Base-by-base conservation (phyloP, 345 rosid genomes). In the Ricinus communis region DNA sequence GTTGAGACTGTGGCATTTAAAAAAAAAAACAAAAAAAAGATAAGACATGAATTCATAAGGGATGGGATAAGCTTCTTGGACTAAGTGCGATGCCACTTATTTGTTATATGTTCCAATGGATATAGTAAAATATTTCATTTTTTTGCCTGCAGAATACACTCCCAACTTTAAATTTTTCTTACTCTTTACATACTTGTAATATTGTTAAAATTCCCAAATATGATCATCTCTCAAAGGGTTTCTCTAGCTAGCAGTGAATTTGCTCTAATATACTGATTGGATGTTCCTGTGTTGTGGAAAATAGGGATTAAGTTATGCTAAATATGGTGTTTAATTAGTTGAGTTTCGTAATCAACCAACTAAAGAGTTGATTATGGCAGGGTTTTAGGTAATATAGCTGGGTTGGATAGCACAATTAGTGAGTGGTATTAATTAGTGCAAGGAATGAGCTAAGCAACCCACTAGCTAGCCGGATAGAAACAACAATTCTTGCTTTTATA, bases 21-120 rank as follows among this genome's bases (percentile, higher is more conserved):
- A n/a, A n/a, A n/a, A n/a, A 28, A 59, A 59, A 30, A 4, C 15
- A 53, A 53, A 6, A 1, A 71, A 70, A 79, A 85, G 87, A 91
- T 86, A 83, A 85, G 90, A 85, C 83, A 67, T 76, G 75, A 58
- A 77, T 43, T 43, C 47, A 43, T 43, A 8, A 80, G 83, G 80
- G 83, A 85, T 79, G 85, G 80, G 90, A 90, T 84, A 84, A 83
- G 88, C 76, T 78, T 82, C 84, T 82, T 77, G 89, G 88, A 82
- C 84, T 72, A 69, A 85, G 91, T 87, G 93, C 85, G 83, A 80
- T 68, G 77, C 80, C 85, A 77, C 84, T 76, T 58, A 49, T 61
- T 43, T 43, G 47, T 9, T 43, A 43, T 43, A 43, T 43, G 47
- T 43, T 43, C 47, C 38, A 33, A 33, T 43, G 69, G 79, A 81